Evolutionary conservation across 768 basidiomycete genomes (phyloP).

Genomic region (Brasilioporus rufonigricans): DNA sequence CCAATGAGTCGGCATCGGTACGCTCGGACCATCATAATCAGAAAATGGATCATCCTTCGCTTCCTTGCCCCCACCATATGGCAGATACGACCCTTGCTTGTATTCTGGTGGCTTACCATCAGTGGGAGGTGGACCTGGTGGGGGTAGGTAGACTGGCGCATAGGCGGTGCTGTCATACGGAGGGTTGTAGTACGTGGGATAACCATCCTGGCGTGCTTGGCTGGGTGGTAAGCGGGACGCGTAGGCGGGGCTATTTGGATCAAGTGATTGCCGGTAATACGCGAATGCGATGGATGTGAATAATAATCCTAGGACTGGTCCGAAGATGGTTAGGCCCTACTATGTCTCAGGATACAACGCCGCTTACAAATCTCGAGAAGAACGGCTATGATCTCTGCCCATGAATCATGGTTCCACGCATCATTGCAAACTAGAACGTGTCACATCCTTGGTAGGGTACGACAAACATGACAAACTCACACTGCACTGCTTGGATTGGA

Average conservation of each 20-base stretch:
- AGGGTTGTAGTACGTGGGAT: slow-evolving; percentile 56
- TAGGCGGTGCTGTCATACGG: slow-evolving; percentile 43
- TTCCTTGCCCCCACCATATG: slow-evolving; percentile 28
- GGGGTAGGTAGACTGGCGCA: slow-evolving; percentile 44
- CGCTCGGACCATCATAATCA: slow-evolving; percentile 41
- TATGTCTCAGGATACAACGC: too few species aligned
- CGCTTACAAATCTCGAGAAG: slow-evolving; percentile 57
- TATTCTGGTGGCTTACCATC: slow-evolving; percentile 54
- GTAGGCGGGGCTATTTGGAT: slow-evolving; percentile 61
- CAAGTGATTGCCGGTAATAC: slow-evolving; percentile 73
- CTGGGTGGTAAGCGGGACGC: slow-evolving; percentile 41
- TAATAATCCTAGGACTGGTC: slow-evolving; percentile 51
- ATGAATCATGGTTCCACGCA: slow-evolving; percentile 63
- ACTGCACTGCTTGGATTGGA: slow-evolving; percentile 41
- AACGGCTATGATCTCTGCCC: slow-evolving; percentile 64
- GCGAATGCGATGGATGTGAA: slow-evolving; percentile 67
- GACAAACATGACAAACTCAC: slow-evolving; percentile 36
- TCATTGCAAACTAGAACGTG: slow-evolving; percentile 53
- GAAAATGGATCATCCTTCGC: slow-evolving; percentile 54
- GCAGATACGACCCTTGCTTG: slow-evolving; percentile 34
- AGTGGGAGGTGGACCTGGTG: slow-evolving; percentile 47
- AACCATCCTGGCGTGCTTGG: slow-evolving; percentile 36
- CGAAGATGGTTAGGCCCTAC: neutral
- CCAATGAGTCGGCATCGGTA: slow-evolving; percentile 36
- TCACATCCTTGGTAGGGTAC: slow-evolving; percentile 5